These are phyloP conservation scores for Backusella sp. DNA, from an alignment of 192 early-diverging fungal genomes.

Conservation along the genomic window DNA sequence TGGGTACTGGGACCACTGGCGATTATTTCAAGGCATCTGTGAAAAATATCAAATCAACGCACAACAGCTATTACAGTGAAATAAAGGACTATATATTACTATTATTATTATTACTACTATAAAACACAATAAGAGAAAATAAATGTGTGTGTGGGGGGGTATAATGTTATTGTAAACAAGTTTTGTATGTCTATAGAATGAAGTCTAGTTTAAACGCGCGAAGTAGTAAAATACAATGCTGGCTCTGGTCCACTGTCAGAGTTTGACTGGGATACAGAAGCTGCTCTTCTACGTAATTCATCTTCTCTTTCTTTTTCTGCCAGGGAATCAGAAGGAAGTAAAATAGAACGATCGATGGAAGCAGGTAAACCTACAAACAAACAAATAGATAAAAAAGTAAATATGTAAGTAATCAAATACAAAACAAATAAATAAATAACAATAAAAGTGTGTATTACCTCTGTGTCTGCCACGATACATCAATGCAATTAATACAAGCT, in stretches of 20 bases:
- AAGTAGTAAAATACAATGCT: neutral
- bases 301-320: constrained; percentile 27
- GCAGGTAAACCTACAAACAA: constrained; percentile 28
- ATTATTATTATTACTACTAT: neutral
- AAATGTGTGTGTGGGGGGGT: neutral
- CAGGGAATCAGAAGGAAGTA: constrained; percentile 34
- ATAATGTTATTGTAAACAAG: neutral
- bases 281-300: neutral
- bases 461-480: constrained; percentile 40
- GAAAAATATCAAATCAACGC: constrained; percentile 20
- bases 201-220: neutral
- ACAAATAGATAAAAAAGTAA: neutral
- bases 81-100: neutral
- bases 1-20: constrained; percentile 27
- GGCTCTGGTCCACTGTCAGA: neutral
- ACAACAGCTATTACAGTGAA: constrained; percentile 1
- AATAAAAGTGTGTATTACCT: constrained; percentile 13
- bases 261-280: constrained; percentile 6
- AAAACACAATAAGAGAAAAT: neutral
- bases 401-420: neutral
- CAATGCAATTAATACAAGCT: constrained; percentile 26
- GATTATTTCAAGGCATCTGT: constrained; percentile 26
- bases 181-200: neutral
- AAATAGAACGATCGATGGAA: constrained; percentile 35
- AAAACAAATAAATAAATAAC: neutral